Conservation (phyloP, 768 basidiomycete species). For the Gelatoporia subvermispora region DNA sequence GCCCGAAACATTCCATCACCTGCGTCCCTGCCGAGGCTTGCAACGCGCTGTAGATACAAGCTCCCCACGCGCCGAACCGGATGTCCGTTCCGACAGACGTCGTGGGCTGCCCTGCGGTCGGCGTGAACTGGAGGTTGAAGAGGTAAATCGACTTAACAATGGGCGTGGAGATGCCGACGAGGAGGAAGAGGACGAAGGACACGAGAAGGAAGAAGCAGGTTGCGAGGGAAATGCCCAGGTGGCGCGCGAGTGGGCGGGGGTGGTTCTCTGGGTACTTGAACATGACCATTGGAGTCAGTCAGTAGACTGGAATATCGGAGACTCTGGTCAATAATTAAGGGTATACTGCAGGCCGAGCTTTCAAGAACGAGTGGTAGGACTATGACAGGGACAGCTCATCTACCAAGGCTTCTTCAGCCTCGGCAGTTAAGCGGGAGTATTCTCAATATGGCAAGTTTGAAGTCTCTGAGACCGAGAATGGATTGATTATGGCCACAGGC, state of each 20-base stretch:
- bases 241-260: conserved; percentile 23
- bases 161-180: conserved; percentile 71
- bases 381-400: too few species aligned
- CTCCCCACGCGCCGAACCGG: conserved; percentile 80
- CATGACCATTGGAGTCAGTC: too few species aligned
- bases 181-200: conserved; percentile 69
- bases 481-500: too few species aligned
- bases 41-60: conserved; percentile 52
- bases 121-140: conserved; percentile 40
- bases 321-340: too few species aligned
- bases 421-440: too few species aligned
- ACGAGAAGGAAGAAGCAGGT: conserved; percentile 47
- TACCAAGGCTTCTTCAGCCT: too few species aligned
- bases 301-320: too few species aligned
- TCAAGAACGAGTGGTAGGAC: too few species aligned
- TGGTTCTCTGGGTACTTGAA: background rate
- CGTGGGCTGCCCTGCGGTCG: conserved; percentile 26
- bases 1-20: conserved; percentile 51
- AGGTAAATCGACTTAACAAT: conserved; percentile 70
- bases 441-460: too few species aligned
- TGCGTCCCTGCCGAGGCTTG: background rate
- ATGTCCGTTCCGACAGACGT: conserved; percentile 56
- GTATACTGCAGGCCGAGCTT: too few species aligned
- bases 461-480: too few species aligned
- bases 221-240: conserved; percentile 42